Conservation (phyloP, 2,329 filamentous ascomycete genomes). For the Aspergillus fructus region DNA sequence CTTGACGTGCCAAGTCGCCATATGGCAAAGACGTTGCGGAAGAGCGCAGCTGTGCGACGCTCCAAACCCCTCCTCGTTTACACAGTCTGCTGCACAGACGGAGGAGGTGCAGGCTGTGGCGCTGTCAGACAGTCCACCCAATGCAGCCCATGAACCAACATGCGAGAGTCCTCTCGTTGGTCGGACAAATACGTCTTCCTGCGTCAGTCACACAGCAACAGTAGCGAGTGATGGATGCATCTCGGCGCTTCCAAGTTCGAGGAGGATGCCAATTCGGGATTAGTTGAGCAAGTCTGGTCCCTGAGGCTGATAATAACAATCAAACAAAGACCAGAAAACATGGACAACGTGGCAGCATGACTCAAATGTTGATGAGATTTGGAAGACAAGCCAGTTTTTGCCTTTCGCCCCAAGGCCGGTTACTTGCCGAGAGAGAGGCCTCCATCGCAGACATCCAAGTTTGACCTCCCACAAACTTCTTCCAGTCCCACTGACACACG, state of each 20-base stretch:
- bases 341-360: neutral
- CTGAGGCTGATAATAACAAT: constrained; percentile 1
- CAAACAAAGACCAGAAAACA: neutral
- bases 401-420: no score
- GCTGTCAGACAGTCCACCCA: neutral
- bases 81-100: neutral
- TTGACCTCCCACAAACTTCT: neutral
- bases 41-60: neutral
- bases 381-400: no score
- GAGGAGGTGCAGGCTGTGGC: no score
- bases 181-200: neutral
- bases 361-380: neutral
- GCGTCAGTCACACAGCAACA: neutral
- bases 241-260: constrained; percentile 2
- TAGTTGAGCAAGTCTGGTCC: neutral
- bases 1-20: neutral
- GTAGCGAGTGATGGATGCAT: neutral
- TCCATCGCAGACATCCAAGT: neutral
- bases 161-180: neutral
- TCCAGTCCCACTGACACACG: neutral
- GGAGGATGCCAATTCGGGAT: neutral
- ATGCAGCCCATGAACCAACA: neutral
- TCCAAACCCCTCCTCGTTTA: neutral
- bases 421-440: no score
- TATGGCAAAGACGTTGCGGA: constrained; percentile 1